Evolutionary conservation across 2,329 filamentous ascomycete species (phyloP), one percentile per base, ranked within the genome.

Genomic region (Colletotrichum ledebouriae): DNA sequence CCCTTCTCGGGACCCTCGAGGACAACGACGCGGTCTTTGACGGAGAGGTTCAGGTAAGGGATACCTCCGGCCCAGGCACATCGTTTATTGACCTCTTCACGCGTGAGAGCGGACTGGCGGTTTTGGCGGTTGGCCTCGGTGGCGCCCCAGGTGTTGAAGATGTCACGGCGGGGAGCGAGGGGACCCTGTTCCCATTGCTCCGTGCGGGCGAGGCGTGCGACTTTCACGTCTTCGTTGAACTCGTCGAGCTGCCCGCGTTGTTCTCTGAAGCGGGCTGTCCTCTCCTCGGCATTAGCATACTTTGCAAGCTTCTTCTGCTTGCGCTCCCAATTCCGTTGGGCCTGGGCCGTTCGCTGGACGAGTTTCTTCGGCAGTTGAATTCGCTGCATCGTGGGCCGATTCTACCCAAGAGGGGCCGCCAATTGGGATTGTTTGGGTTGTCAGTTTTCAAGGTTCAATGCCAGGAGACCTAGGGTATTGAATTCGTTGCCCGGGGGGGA

Each of bases 131-230:
- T 73, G 64, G 80, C 70, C 63, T 73, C 70, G 9, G 75, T 66
- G 71, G 79, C 47, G 70, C 90, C 93, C 75, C 89, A 91, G 29
- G 80, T 83, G 72, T 85, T 81, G 69, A 91, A 92, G 44, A 90
- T 82, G 79, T 96, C 91, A 73, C 90, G 86, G 76, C 90, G 91
- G 2, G 94, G 94, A 3, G 94, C 91, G 71, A 97, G 77, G 9
- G 92, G 87, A 0, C 94, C 95, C 72, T 94, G 80, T 71, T 91
- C 83, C 89, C 92, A 97, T 78, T 95, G 90, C 77, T 97, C 92
- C 69, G 85, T 86, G 60, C 92, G 87, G 57, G 86, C 84, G 71
- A 82, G 76, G 39, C 81, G 79, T 52, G 84, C 82, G 22, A 72
- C 70, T 20, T 69, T 44, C 39, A 74, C 37, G 52, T 72, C 39